Evolutionary conservation across 2,329 filamentous ascomycete species (phyloP), one percentile per base, ranked within the genome.

Genomic region (Lecanicillium sp.): DNA sequence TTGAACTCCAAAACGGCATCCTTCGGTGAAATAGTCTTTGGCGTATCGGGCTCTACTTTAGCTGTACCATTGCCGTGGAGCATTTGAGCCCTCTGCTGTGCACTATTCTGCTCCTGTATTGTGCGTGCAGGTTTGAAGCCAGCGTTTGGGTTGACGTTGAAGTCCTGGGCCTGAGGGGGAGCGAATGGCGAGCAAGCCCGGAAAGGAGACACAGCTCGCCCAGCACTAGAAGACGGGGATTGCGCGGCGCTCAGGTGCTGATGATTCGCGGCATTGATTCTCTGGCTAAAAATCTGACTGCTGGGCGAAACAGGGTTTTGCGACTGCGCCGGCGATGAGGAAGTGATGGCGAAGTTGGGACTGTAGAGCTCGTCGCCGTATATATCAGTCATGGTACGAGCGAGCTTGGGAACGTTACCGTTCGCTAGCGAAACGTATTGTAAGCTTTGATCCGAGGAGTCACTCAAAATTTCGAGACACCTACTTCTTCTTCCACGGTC

Each of bases 1-100:
- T 82, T 76, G 55, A 89, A 95, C 43, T 95, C 89, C 35, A 95
- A 64, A 43, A 94, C 64, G 2, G 89, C 85, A 52, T 96, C 90
- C 63, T 94, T 94, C 17, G 90, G 92, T 2, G 90, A 96, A 33
- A 98, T 95, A 0, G 90, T 95, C 60, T 86, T 85, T n/a, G 82
- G 71, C 0, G 71, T 72, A 5, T 69, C 58, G 1, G 68, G 64
- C 33, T 71, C 59, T 19, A 63, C 48, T 54, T 50, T 46, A 62
- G 53, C 41, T 57, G 46, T 37, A 48, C 45, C 69, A 51, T 27
- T 69, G 64, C 15, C 67, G 60, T 30, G 64, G 14, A 65, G 46
- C 9, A 63, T 54, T 37, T 63, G 62, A 0, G 71, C 71, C 42
- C 80, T 78, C 30, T 75, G 73, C 50, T 77, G 71, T 5, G 72